Evolutionary conservation across 192 early-diverging fungal genomes (phyloP), one percentile per base, ranked within the genome.

Genomic region (Linnemannia zychae): DNA sequence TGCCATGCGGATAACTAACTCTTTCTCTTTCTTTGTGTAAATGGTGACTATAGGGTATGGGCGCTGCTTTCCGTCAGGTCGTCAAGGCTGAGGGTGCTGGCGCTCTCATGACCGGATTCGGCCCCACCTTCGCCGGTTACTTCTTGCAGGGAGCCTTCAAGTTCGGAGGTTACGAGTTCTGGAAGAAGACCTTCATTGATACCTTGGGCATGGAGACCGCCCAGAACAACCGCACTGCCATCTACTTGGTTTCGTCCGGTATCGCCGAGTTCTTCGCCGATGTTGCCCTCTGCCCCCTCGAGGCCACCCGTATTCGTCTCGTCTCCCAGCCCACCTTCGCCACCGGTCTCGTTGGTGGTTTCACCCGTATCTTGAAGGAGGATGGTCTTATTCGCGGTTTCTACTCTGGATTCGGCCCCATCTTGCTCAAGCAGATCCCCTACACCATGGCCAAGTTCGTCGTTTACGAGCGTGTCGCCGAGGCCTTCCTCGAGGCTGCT

Each of bases 371-470:
- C 87, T 81, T 93, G 80, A 90, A 90, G 88, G 92, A 94, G 84
- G 94, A 95, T 66, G 94, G 94, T 87, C 84, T 90, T 73, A 74
- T 94, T 76, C 87, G 90, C 72, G 94, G 94, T 77, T 95, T 95
- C 91, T 94, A 94, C 91, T 93, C 93, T 82, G 95, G 95, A 86
- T 95, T 96, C 88, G 95, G 94, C 74, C 95, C 95, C 68, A 93
- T 95, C 85, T 90, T 95, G 77, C 92, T 94, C 84, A 95, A 84
- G 91, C 95, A 96, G 87, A 91, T 96, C 84, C 95, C 95, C 40
- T 96, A 96, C 91, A 96, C 95, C 76, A 94, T 96, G 93, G 93
- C 95, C 88, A 96, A 96, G 91, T 96, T 96, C 88, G 93, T 92
- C 87, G 93, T 95, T 69, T 92, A 91, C 71, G 94, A 92, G 78